Evolutionary conservation across 352 stramenopile genomes (phyloP), one percentile per base, ranked within the genome.

Genomic region (Globisporangium nagaii): DNA sequence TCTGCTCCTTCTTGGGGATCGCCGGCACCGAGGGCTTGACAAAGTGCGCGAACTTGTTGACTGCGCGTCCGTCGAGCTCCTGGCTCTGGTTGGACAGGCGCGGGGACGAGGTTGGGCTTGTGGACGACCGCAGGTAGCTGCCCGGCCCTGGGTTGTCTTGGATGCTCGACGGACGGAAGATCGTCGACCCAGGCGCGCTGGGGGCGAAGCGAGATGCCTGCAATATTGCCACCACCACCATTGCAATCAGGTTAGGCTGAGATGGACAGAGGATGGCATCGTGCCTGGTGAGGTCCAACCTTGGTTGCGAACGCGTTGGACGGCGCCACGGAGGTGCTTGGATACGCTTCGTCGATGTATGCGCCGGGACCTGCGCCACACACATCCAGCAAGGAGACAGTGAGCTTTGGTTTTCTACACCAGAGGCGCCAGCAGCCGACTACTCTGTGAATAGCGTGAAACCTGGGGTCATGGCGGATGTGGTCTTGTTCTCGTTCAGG

Each of bases 401-500:
- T n/a, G n/a, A n/a, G n/a, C n/a, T n/a, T n/a, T n/a, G n/a, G n/a
- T n/a, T n/a, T n/a, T n/a, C n/a, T n/a, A n/a, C n/a, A n/a, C n/a
- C n/a, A n/a, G n/a, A n/a, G n/a, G n/a, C n/a, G n/a, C n/a, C n/a
- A n/a, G n/a, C n/a, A n/a, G n/a, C n/a, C n/a, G 1, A 7, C 13
- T 11, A 27, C 4, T 6, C 3, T 25, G 7, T 55, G 22, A 51
- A 7, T 19, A 4, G n/a, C n/a, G n/a, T n/a, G n/a, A n/a, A 37
- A 75, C 71, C 81, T 52, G 81, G 81, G 0, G 79, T 91, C 52
- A 84, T 86, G 15, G 81, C 74, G 15, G 81, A 89, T 13, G 81
- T 91, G 4, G 78, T 86, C 47, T 75, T 87, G 58, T 91, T 89
- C 54, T 75, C 76, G 53, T 89, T 91, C 34, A 91, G 56, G n/a